phyloP scores from a whole-genome alignment of 768 basidiomycete species.

The Trametes maxima region DNA sequence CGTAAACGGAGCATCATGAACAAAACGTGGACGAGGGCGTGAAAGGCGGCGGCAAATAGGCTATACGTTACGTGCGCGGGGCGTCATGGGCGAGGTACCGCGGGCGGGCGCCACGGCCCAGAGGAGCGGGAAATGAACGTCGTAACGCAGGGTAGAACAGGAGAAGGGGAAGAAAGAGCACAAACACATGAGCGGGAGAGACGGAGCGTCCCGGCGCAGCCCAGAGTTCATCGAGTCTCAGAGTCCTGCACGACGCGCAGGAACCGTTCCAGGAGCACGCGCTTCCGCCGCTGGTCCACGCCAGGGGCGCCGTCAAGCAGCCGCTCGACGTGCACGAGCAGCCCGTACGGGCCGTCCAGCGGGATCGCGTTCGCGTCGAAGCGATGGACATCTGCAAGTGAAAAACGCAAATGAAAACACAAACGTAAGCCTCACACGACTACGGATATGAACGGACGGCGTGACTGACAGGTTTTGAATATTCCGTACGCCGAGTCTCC shows the following conservation, averaged over 20 bases:
- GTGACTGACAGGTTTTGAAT: constrained; percentile 65
- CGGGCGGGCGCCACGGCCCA: not conserved
- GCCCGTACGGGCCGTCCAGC: constrained; percentile 72
- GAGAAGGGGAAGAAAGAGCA: not conserved
- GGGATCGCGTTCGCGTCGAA: constrained; percentile 77
- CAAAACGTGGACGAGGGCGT: not conserved
- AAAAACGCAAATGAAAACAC: not conserved
- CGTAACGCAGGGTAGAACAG: not conserved
- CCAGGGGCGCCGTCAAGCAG: constrained; percentile 52
- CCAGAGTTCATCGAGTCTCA: constrained; percentile 24
- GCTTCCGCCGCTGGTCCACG: constrained; percentile 51
- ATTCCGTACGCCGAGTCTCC: constrained; percentile 41
- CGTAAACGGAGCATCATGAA: not conserved
- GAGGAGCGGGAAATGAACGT: constrained; percentile 12
- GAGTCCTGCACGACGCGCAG: constrained; percentile 51
- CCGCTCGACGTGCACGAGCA: constrained; percentile 63
- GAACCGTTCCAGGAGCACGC: constrained; percentile 58
- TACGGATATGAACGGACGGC: not conserved
- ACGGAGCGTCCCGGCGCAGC: not conserved
- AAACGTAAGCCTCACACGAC: not conserved
- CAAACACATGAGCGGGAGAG: constrained; percentile 6
- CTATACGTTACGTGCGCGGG: constrained; percentile 21
- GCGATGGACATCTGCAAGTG: constrained; percentile 61
- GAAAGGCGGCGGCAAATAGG: constrained; percentile 9
- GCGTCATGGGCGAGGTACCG: constrained; percentile 3